Conservation (phyloP, 2,329 filamentous ascomycete genomes). For the Diaporthe caulivora region DNA sequence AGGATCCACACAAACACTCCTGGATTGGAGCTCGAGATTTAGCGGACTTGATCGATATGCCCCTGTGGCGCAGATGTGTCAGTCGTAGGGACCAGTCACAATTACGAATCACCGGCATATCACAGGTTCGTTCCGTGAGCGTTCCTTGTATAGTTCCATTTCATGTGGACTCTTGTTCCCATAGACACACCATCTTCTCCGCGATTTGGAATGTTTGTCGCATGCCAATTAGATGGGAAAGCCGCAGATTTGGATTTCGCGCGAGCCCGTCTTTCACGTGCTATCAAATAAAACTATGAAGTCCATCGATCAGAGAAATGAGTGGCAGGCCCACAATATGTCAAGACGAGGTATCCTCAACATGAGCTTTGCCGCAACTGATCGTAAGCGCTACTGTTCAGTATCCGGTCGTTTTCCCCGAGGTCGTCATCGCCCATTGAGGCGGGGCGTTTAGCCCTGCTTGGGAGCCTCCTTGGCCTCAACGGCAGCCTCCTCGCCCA, state of each 20-base stretch:
- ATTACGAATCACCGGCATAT: conserved; percentile 34
- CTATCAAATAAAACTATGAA: conserved; percentile 40
- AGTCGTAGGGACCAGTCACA: conserved; percentile 22
- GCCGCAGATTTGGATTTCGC: conserved; percentile 37
- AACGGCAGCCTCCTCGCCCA: conserved; percentile 94
- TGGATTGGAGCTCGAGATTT: not conserved
- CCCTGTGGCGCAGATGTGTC: not conserved
- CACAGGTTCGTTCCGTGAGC: not conserved
- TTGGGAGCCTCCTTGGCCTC: conserved; percentile 92
- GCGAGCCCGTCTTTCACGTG: conserved; percentile 35
- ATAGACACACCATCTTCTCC: conserved; percentile 15
- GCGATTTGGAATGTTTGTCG: conserved; percentile 8
- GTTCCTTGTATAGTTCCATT: conserved; percentile 16
- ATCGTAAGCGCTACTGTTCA: conserved; percentile 39
- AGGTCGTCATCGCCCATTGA: conserved; percentile 13
- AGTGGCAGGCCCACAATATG: conserved; percentile 37
- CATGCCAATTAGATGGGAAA: conserved; percentile 33
- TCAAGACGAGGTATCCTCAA: conserved; percentile 37
- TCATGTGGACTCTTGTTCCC: conserved; percentile 10
- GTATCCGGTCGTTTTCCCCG: conserved; percentile 34
- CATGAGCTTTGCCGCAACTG: conserved; percentile 37
- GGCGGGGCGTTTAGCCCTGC: conserved; percentile 46
- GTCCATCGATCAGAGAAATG: conserved; percentile 40
- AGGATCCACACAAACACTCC: not conserved
- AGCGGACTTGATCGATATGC: not conserved